Base-by-base conservation (phyloP, 805 yeast species). In the Candida silvicultrix region DNA sequence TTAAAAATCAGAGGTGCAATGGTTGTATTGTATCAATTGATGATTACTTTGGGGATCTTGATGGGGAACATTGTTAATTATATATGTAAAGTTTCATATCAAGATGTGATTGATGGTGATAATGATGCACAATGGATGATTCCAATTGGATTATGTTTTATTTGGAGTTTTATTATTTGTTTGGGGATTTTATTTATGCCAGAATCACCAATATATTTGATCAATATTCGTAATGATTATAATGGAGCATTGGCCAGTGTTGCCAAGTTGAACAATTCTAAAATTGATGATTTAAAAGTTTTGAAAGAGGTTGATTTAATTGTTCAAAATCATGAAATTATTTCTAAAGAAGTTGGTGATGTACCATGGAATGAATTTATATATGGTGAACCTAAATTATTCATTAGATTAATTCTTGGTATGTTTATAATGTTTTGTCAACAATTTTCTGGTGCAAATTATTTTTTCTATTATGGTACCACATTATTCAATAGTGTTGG, bases 11-110 rank as follows among this genome's bases (percentile, higher is more conserved):
- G 89, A 76, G 89, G 89, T 59, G 70, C 85, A n/a, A 70, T 83
- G 55, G 88, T 83, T 46, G 79, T 83, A 35, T 74, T 80, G 51
- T 84, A 75, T 70, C 89, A 84, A 64, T 70, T 84, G 59, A 78
- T 75, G 75, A 78, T 83, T 57, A 83, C 89, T 36, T 64, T 75
- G 41, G 89, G 89, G 75, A 83, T 83, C 54, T 78, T 83, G 61
- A 64, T 82, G 49, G 89, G 89, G 58, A 80, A 81, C 68, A 75
- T 85, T 66, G 71, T 80, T 40, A 79, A 78, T 45, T 83, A 70
- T 60, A 88, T 83, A 54, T 79, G 84, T 51, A 73, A 75, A 44
- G 19, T 28, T 3, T 37, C 43, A 36, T 46, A 51, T 35, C 16
- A 43, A 3, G 62, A 10, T 23, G n/a, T 10, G 4, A 28, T 4